These are phyloP conservation scores for Solanum okadae DNA, from an alignment of 257 asterid genomes.

Conservation along the genomic window DNA sequence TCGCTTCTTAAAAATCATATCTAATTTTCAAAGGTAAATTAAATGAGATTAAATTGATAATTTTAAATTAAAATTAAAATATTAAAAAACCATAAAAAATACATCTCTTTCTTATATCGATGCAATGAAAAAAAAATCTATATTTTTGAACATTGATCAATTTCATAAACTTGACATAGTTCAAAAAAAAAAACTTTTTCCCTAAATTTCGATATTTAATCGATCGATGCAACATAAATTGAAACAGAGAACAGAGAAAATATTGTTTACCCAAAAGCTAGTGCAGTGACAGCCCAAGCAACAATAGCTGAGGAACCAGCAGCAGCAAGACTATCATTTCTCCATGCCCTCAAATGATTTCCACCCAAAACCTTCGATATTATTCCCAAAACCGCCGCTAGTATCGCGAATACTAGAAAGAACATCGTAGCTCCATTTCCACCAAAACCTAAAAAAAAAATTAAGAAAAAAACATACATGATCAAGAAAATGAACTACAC, in stretches of 20 bases:
- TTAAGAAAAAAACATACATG: neutral
- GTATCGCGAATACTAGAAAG: conserved; percentile 49
- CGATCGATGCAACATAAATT: neutral
- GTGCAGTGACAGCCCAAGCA: conserved; percentile 76
- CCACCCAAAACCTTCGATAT: conserved; percentile 70
- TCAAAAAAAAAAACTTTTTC: rapidly evolving
- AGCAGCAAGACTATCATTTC: conserved; percentile 79
- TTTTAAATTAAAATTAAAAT: too few relatives aligned
- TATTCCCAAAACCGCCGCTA: conserved; percentile 67
- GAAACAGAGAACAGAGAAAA: neutral
- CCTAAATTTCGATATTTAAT: neutral
- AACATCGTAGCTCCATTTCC: conserved; percentile 79
- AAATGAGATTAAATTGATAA: too few relatives aligned
- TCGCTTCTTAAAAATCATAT: too few relatives aligned
- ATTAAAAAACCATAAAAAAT: too few relatives aligned
- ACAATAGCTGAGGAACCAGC: conserved; percentile 63
- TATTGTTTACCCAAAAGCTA: conserved; percentile 56
- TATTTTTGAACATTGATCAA: too few relatives aligned
- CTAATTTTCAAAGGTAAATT: too few relatives aligned
- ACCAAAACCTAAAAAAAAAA: conserved; percentile 42
- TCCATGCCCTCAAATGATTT: conserved; percentile 63
- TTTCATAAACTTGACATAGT: neutral
- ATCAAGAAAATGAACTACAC: neutral
- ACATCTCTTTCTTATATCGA: too few relatives aligned
- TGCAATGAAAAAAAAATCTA: too few relatives aligned